These are phyloP conservation scores for Clonostachys chloroleuca DNA, from an alignment of 2,329 filamentous ascomycete species.

Conservation along the genomic window DNA sequence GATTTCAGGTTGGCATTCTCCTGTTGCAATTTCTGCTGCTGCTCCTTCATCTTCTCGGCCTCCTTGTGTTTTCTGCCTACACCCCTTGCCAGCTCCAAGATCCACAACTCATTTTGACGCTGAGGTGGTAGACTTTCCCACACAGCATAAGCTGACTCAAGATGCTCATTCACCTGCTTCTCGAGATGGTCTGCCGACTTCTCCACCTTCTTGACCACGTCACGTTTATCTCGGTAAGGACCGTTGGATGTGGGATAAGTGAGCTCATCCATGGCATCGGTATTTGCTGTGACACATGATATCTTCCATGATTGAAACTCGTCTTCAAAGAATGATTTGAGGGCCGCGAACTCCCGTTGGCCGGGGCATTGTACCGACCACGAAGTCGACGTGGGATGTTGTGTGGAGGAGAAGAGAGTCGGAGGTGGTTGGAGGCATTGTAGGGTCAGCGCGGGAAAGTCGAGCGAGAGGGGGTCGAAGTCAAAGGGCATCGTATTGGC, in stretches of 20 bases:
- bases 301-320: conserved; percentile 64
- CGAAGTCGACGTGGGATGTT: conserved; percentile 71
- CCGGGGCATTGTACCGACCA: conserved; percentile 79
- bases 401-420: conserved; percentile 76
- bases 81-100: conserved; percentile 55
- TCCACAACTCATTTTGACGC: conserved; percentile 55
- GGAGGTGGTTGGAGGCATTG: conserved; percentile 77
- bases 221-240: conserved; percentile 35
- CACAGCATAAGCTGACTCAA: conserved; percentile 71
- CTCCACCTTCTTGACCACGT: conserved; percentile 42
- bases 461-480: conserved; percentile 80
- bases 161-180: conserved; percentile 66
- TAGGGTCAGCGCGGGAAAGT: conserved; percentile 80
- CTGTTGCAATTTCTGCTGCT: conserved; percentile 47
- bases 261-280: conserved; percentile 44
- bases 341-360: conserved; percentile 67
- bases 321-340: conserved; percentile 62
- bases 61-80: conserved; percentile 54
- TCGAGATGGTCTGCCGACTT: conserved; percentile 56
- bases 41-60: conserved; percentile 42
- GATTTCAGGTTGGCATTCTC: conserved; percentile 51
- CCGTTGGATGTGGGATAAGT: conserved; percentile 37
- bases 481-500: conserved; percentile 59
- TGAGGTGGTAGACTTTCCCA: conserved; percentile 64
- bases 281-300: conserved; percentile 43